Evolutionary conservation across 192 early-diverging fungal genomes (phyloP).

Genomic region (Polychytrium aggregatum): DNA sequence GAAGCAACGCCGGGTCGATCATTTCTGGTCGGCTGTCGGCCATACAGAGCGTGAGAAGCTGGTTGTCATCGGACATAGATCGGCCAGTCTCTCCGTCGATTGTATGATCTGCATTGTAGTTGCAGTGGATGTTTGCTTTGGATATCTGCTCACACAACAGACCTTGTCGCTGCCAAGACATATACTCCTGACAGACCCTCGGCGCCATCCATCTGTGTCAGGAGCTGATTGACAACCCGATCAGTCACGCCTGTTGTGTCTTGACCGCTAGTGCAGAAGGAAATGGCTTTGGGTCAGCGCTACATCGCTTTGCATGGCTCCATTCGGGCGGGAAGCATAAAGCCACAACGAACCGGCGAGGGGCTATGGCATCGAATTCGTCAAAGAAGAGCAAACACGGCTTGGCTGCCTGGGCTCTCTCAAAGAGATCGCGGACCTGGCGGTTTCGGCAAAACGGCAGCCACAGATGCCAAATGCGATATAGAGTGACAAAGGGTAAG

Average conservation of each 20-base stretch:
- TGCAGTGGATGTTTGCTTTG: too few species aligned
- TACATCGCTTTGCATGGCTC: too few species aligned
- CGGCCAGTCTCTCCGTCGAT: too few species aligned
- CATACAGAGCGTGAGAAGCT: too few species aligned
- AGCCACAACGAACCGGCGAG: slow-evolving; percentile 64
- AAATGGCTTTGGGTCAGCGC: not conserved
- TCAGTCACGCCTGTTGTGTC: slow-evolving; percentile 98
- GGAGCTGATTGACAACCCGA: slow-evolving; percentile 94
- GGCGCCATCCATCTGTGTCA: slow-evolving; percentile 98
- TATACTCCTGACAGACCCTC: slow-evolving; percentile 94
- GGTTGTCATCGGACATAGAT: too few species aligned
- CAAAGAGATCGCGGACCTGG: slow-evolving; percentile 80
- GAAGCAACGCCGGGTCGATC: slow-evolving; percentile 81
- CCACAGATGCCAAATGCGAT: not conserved
- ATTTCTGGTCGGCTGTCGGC: slow-evolving; percentile 67
- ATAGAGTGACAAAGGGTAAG: too few species aligned
- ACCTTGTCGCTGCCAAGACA: slow-evolving; percentile 87
- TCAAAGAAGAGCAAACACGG: slow-evolving; percentile 98
- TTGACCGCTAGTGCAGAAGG: slow-evolving; percentile 59
- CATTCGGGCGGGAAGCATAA: too few species aligned
- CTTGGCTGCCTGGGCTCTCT: slow-evolving; percentile 80
- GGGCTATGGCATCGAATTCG: slow-evolving; percentile 96
- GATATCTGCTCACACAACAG: not conserved
- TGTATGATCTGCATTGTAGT: too few species aligned
- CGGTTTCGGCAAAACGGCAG: not conserved